Evolutionary conservation across 345 rosid species (phyloP).

Genomic region (Schrenkiella parvula): DNA sequence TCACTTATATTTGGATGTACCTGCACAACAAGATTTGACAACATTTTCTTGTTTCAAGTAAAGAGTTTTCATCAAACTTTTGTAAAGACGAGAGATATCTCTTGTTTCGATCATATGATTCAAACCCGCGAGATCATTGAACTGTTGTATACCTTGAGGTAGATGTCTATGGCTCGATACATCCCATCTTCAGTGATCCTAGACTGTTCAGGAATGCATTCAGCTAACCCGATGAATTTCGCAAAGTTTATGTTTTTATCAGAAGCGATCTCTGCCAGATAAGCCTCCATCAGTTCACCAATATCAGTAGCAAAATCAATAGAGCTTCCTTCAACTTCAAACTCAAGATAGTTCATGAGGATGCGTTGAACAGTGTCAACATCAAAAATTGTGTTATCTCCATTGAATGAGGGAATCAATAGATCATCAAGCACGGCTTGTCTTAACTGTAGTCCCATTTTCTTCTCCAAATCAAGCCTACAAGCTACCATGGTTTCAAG

Average conservation of each 20-base stretch:
- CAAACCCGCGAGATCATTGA: background rate
- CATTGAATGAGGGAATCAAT: constrained; percentile 60
- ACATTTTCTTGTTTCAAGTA: background rate
- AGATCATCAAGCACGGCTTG: constrained; percentile 84
- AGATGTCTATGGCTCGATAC: constrained; percentile 82
- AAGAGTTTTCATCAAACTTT: background rate
- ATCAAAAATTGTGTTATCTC: constrained; percentile 57
- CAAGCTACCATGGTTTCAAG: constrained; percentile 92
- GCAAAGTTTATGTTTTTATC: constrained; percentile 52
- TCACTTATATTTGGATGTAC: constrained; percentile 76
- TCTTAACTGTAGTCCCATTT: constrained; percentile 73
- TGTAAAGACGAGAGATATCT: background rate
- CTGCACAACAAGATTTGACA: constrained; percentile 31
- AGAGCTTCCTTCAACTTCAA: constrained; percentile 40
- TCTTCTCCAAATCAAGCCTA: constrained; percentile 82
- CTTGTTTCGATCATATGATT: background rate
- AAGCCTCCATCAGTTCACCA: constrained; percentile 75
- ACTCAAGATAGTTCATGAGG: constrained; percentile 66
- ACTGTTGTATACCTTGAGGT: constrained; percentile 66
- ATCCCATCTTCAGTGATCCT: constrained; percentile 80
- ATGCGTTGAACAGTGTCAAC: constrained; percentile 77
- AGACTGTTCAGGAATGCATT: constrained; percentile 67
- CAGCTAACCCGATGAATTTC: constrained; percentile 57
- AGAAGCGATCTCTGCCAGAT: constrained; percentile 75
- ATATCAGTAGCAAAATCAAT: constrained; percentile 30